Conservation (phyloP, 805 yeast species). For the Jamesozyma lodderae region DNA sequence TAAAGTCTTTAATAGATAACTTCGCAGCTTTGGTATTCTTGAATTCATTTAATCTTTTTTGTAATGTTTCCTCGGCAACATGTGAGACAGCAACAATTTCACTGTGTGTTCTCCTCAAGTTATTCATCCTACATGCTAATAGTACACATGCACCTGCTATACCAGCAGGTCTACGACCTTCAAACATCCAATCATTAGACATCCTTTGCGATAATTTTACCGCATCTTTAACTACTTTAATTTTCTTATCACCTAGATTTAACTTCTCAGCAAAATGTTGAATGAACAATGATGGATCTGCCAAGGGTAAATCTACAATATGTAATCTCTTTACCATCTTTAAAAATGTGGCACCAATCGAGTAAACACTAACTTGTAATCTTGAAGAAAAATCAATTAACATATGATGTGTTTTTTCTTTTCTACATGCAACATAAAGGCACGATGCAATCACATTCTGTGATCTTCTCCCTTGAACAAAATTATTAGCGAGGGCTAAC, state of each 20-base stretch:
- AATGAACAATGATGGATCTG: constrained; percentile 89
- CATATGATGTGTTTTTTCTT: constrained; percentile 88
- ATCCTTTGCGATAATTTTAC: constrained; percentile 77
- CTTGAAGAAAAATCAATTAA: constrained; percentile 88
- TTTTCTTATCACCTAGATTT: constrained; percentile 64
- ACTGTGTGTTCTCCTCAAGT: constrained; percentile 80
- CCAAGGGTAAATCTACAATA: constrained; percentile 69
- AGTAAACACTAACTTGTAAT: constrained; percentile 82
- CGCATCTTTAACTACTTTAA: constrained; percentile 81
- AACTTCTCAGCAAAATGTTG: constrained; percentile 88
- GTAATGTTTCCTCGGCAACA: constrained; percentile 89
- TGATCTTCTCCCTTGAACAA: constrained; percentile 94
- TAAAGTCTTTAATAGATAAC: constrained; percentile 64
- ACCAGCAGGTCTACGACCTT: constrained; percentile 97
- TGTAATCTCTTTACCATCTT: constrained; percentile 84
- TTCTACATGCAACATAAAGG: constrained; percentile 88
- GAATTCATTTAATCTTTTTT: constrained; percentile 82
- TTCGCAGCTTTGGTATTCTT: constrained; percentile 64
- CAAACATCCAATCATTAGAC: constrained; percentile 93
- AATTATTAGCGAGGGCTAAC: constrained; percentile 75
- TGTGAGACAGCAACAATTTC: constrained; percentile 94
- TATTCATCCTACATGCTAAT: constrained; percentile 94
- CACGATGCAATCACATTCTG: constrained; percentile 95
- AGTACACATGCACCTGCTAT: constrained; percentile 94
- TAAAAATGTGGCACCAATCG: constrained; percentile 91